Evolutionary conservation across 129 eudicot genomes (phyloP).

Genomic region (carrot (Daucus carota)): DNA sequence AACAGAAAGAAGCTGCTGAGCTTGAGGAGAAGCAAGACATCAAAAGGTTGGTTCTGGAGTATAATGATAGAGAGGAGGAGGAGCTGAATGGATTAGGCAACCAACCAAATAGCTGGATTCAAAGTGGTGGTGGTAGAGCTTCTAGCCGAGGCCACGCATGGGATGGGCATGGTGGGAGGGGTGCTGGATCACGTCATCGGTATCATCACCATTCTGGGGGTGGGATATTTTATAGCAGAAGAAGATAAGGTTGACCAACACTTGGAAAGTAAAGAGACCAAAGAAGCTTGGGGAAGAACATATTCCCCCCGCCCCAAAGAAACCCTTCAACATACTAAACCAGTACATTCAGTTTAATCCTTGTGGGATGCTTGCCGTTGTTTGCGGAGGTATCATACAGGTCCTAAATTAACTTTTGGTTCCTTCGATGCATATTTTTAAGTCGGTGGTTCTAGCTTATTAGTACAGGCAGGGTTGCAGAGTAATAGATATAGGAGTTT

Average conservation of each 20-base stretch:
- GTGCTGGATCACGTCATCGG: conserved; percentile 45
- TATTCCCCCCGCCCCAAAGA: background rate
- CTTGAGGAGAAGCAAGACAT: conserved; percentile 96
- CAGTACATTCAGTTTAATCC: background rate
- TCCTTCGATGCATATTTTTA: background rate
- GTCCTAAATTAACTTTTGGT: background rate
- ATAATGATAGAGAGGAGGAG: conserved; percentile 95
- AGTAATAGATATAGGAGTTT: background rate
- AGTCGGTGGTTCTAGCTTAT: background rate
- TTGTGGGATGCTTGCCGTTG: background rate
- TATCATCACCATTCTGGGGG: conserved; percentile 13
- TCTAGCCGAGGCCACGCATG: conserved; percentile 53
- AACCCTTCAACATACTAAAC: background rate
- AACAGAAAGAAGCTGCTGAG: conserved; percentile 95
- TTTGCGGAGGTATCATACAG: background rate
- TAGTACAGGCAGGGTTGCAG: background rate
- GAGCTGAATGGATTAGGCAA: conserved; percentile 61
- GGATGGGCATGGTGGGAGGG: conserved; percentile 68
- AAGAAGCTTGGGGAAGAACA: background rate
- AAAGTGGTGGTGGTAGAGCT: conserved; percentile 49
- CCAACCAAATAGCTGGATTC: conserved; percentile 54
- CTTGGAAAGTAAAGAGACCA: background rate
- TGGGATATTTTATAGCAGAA: conserved; percentile 11
- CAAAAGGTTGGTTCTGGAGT: conserved; percentile 79
- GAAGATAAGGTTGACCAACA: conserved; percentile 4